Percentiles rank a stretch among this genome's conserved stretches.
Conservation (phyloP, 306 rosid genomes). For the Trifolium dubium region DNA sequence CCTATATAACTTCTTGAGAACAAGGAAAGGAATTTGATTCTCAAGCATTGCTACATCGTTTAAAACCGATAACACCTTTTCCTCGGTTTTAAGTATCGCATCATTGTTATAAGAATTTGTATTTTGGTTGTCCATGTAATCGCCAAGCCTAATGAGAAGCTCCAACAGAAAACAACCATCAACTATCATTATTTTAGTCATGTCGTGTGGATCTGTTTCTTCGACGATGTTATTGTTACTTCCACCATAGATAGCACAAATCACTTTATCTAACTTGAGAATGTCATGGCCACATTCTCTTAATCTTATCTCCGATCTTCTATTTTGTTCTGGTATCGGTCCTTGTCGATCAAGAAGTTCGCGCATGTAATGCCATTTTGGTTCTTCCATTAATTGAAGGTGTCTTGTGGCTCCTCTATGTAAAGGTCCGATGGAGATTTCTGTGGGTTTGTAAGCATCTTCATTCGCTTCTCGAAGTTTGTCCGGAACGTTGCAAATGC, state of each 20-base stretch:
- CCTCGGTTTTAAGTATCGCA: background rate
- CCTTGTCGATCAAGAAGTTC: slow-evolving; percentile 9
- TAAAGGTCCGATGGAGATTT: slow-evolving; percentile 40
- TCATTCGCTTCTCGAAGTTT: slow-evolving; percentile 19
- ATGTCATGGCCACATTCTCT: background rate
- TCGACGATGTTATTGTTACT: background rate
- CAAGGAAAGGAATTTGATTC: slow-evolving; percentile 45
- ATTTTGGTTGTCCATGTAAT: background rate
- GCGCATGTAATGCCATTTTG: slow-evolving; percentile 41
- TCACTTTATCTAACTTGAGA: background rate
- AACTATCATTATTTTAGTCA: slow-evolving; percentile 36
- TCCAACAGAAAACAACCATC: slow-evolving; percentile 51
- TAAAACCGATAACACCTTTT: background rate
- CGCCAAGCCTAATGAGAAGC: slow-evolving; percentile 27
- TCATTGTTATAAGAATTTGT: background rate
- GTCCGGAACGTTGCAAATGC: slow-evolving; percentile 35
- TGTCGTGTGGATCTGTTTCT: background rate
- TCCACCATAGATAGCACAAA: slow-evolving; percentile 37
- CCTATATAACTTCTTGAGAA: slow-evolving; percentile 34
- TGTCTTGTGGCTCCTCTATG: slow-evolving; percentile 35
- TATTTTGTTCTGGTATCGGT: background rate
- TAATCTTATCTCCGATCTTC: background rate
- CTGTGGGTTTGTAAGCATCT: slow-evolving; percentile 32
- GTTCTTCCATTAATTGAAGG: slow-evolving; percentile 36
- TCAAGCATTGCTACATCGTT: slow-evolving; percentile 46